Base-by-base conservation (phyloP, 305 asterid genomes). In the Caryopteris hybrid region DNA sequence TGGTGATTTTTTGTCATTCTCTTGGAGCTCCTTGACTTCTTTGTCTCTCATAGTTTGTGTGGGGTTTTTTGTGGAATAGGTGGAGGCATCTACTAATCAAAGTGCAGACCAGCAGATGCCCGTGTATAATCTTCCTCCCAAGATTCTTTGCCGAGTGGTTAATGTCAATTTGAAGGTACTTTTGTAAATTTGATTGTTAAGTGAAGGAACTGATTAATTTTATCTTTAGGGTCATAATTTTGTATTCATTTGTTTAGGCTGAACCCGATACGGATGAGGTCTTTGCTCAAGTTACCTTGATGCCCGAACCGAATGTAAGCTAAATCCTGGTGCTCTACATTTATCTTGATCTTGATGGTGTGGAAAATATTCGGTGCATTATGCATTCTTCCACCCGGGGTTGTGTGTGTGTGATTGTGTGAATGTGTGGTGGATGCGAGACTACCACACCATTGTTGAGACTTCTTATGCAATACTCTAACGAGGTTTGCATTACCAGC, bases 211-310 rank as follows among this genome's bases (percentile, higher is more conserved):
- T 55, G 1, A 16, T 4, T 2, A 8, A 58, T 47, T 74, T 62
- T 43, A 47, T 53, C 59, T 60, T 4, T 0, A 34, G 64, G 45
- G n/a, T 2, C 12, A 6, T 54, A 11, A 36, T 68, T 10, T 36
- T 61, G 14, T 54, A 4, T 47, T 59, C 27, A 63, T 43, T 18
- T 61, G 63, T 69, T 38, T 75, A 94, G 99, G 99, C 99, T 51
- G 99, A 94, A 80, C 86, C 86, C 6, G 99, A 94, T 38, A 91
- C 96, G 0, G 99, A 94, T 61, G 99, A 94, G 85, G 99, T 94
- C 72, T 94, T 67, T 68, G 99, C 96, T 4, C 98, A 91, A 76
- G 79, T 94, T 61, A 89, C 91, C 20, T 71, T 94, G 81, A 72
- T 94, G 85, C 98, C 99, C 0, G n/a, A n/a, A n/a, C n/a, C n/a